phyloP scores from a whole-genome alignment of 1,284 basidiomycete species.

The Leccinum solheimii region DNA sequence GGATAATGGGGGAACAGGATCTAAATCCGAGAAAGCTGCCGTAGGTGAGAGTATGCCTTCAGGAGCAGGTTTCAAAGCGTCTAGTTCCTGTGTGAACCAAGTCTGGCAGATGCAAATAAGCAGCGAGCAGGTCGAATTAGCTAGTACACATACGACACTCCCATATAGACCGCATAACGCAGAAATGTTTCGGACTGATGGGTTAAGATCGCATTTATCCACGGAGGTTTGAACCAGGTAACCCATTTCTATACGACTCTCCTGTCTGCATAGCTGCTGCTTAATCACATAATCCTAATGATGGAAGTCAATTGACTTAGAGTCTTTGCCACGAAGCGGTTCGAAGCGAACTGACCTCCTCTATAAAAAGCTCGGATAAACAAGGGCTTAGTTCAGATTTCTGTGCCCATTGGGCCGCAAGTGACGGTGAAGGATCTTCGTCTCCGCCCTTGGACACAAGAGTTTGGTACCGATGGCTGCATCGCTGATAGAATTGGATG shows the following conservation, averaged over 20 bases:
- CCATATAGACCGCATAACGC: constrained; percentile 82
- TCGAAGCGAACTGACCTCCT: constrained; percentile 36
- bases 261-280: constrained; percentile 66
- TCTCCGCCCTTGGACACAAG: constrained; percentile 53
- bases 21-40: constrained; percentile 45
- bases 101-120: constrained; percentile 49
- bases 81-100: constrained; percentile 78
- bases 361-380: constrained; percentile 60
- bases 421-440: constrained; percentile 46
- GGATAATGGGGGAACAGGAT: constrained; percentile 49
- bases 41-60: constrained; percentile 58
- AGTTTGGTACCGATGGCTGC: constrained; percentile 83
- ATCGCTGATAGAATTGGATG: constrained; percentile 95
- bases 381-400: constrained; percentile 74
- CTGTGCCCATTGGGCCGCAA: constrained; percentile 90
- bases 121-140: background rate
- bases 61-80: constrained; percentile 60
- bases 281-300: constrained; percentile 46
- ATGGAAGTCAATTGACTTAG: constrained; percentile 1
- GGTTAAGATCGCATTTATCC: constrained; percentile 69
- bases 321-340: background rate
- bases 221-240: constrained; percentile 57
- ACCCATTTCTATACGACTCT: constrained; percentile 74
- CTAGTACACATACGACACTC: constrained; percentile 68
- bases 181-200: constrained; percentile 73